Percentiles rank a stretch among this genome's conserved stretches.
Conservation (phyloP, 495 filamentous ascomycete genomes). For the Cercophora sp. region DNA sequence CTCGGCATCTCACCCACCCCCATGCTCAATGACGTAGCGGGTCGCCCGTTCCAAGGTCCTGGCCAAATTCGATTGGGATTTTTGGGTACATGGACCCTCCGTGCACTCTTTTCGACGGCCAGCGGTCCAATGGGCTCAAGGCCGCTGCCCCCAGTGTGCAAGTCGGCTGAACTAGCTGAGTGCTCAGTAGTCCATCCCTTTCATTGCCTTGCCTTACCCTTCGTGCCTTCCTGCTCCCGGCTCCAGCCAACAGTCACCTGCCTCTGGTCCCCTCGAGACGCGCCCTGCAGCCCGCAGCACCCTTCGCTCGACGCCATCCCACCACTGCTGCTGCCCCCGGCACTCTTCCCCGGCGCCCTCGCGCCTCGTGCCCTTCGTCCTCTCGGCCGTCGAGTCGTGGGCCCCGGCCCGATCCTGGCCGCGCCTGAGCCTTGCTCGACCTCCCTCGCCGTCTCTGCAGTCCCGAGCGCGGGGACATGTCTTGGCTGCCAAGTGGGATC, state of each 20-base stretch:
- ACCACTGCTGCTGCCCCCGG: background rate
- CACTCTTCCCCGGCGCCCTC: background rate
- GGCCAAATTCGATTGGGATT: constrained; percentile 6
- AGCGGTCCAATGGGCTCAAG: too few relatives aligned
- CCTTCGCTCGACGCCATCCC: background rate
- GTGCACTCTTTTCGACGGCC: too few relatives aligned
- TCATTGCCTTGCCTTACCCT: background rate
- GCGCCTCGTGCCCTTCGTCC: background rate
- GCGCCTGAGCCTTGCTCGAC: background rate
- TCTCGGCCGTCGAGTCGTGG: background rate
- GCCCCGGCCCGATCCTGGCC: constrained; percentile 5
- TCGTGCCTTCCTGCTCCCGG: background rate
- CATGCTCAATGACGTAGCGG: constrained; percentile 23
- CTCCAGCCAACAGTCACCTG: background rate
- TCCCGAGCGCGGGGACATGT: constrained; percentile 4
- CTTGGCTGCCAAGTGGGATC: constrained; percentile 4
- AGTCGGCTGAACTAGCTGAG: constrained; percentile 2
- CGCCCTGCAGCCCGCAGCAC: background rate
- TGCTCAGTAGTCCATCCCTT: too few relatives aligned
- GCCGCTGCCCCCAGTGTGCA: too few relatives aligned
- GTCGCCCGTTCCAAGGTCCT: constrained; percentile 17
- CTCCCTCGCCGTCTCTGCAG: background rate
- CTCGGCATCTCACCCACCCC: background rate
- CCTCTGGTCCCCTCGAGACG: background rate
- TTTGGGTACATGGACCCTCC: constrained; percentile 2